Base-by-base conservation (phyloP, 495 filamentous ascomycete species). In the Penicillium turbatum region DNA sequence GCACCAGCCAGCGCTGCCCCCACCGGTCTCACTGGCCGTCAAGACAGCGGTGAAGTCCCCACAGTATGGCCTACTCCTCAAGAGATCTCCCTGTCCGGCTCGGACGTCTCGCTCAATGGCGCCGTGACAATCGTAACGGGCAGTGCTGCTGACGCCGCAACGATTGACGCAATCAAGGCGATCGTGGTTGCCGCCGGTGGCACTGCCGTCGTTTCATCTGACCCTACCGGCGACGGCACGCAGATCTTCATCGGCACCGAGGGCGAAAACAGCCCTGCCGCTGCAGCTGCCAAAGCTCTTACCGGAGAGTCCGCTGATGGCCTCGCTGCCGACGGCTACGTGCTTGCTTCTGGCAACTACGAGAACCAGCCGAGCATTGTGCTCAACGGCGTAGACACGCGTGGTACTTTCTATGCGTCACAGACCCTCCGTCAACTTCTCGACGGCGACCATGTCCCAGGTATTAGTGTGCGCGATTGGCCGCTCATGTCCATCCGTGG, bases 401-500 rank as follows among this genome's bases (percentile, higher is more conserved):
- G 56, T 19, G 56, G 56, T 16, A 59, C 45, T 8, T 59, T 59
- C 40, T 59, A 59, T n/a, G 56, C 56, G 17, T 32, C 52, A 17
- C 56, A 59, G 27, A 59, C 56, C 8, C 56, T 59, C 35, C 56
- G 56, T 19, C 56, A 59, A 41, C 32, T 59, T 19, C 32, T 42
- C 13, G 39, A 19, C 11, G 40, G 41, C 9, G 37, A 45, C 10
- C 21, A 50, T 12, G 24, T 59, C 5, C 53, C 56, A 2, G 52
- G 52, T 8, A n/a, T 51, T n/a, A 41, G 55, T 11, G 40, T 59
- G 15, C 56, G 52, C 10, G 56, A 59, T 17, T 59, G 56, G 56
- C 56, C 56, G 17, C 56, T 59, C 11, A 59, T 59, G 56, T 47
- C 52, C 6, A 59, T 59, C 13, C 56, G 56, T 29, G 56, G 56